Base-by-base conservation (phyloP, 768 basidiomycete genomes). In the Pleurotus citrinopileatus region DNA sequence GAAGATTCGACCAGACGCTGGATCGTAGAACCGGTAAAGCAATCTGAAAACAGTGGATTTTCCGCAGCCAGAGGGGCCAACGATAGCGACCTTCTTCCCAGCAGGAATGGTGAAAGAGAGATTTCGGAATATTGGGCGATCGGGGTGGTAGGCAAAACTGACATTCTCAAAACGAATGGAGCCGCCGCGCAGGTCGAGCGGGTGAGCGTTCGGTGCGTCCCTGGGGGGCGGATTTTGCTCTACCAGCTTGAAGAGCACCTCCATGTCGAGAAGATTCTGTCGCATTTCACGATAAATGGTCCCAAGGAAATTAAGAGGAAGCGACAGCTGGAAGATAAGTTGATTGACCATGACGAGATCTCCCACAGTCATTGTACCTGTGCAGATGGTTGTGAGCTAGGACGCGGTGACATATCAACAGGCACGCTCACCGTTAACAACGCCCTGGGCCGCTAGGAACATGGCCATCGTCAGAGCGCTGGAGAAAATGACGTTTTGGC, bases 341-440 rank as follows among this genome's bases (percentile, higher is more conserved):
- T 98, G 96, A 69, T 99, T 99, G 61, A 97, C 89, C 96, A 99
- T 98, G 60, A 99, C 97, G 12, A 99, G 82, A 63, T 99, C 97
- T 6, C 97, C 97, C 20, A 99, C 82, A 3, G 95, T 97, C 96
- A 99, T 98, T 0, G 91, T 93, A 6, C 94, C 95, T 95, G 58
- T 10, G 25, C 20, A 28, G 17, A 48, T 42, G 40, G 9, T 45
- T 15, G n/a, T n/a, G n/a, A n/a, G n/a, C n/a, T 25, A 26, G 9
- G 26, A 37, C 22, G 2, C 56, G 40, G 56, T 42, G 27, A 38
- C 17, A 13, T 32, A 42, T 38, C 1, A 25, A 23, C 3, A 47
- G 6, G 19, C 4, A 27, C 26, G 17, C 6, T 12, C 47, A 94
- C 94, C 96, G 59, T 93, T 89, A 25, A 95, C 72, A 3, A 99